These are phyloP conservation scores for Solanum sejunctum DNA, from an alignment of 257 asterid species.

Conservation along the genomic window DNA sequence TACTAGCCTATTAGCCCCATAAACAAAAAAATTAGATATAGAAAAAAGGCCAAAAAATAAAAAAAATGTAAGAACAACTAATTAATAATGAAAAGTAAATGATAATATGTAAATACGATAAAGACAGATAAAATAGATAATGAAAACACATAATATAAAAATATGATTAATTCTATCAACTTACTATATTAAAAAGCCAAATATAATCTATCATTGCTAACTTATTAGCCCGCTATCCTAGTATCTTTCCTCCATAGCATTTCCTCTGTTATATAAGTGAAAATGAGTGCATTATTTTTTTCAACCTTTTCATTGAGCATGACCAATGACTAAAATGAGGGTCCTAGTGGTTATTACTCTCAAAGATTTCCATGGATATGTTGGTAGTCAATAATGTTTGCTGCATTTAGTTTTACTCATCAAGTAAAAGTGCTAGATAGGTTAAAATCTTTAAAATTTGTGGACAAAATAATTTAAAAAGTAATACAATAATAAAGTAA, in stretches of 20 bases:
- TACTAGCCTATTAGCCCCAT: too few species aligned
- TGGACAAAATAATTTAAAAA: not conserved
- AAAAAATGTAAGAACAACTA: too few species aligned
- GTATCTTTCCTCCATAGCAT: too few species aligned
- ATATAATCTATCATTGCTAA: too few species aligned
- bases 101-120: too few species aligned
- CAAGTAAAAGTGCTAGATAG: not conserved
- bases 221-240: too few species aligned
- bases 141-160: too few species aligned
- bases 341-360: not conserved
- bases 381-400: not conserved
- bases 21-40: too few species aligned
- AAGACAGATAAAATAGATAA: too few species aligned
- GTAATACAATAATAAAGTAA: not conserved
- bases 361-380: not conserved
- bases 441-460: not conserved
- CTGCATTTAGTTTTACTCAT: not conserved
- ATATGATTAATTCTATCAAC: fast-evolving
- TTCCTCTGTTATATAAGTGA: not conserved
- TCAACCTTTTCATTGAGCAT: not conserved
- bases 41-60: too few species aligned
- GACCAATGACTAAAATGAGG: not conserved
- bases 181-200: too few species aligned
- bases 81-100: too few species aligned
- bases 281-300: not conserved